Conservation (phyloP, 257 asterid species). For the Solanum megistacrolobum region DNA sequence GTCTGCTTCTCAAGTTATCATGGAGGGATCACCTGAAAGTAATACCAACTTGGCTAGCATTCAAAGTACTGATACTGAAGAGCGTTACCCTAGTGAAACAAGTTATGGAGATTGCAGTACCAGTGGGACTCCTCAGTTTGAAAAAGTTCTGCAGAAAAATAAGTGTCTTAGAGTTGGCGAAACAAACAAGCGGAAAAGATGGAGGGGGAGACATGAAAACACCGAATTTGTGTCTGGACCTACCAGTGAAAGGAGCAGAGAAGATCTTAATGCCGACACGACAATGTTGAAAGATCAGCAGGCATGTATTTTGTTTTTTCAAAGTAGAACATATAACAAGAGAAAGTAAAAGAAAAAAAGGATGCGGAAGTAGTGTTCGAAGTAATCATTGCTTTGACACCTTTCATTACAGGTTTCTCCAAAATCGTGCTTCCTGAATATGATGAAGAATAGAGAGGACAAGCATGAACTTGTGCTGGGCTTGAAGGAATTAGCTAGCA, state of each 20-base stretch:
- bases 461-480: conserved; percentile 52
- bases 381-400: conserved; percentile 5
- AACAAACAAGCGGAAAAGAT: conserved; percentile 84
- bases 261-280: conserved; percentile 25
- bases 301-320: background rate
- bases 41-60: conserved; percentile 26
- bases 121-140: conserved; percentile 43
- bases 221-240: conserved; percentile 32
- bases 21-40: conserved; percentile 34
- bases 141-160: conserved; percentile 43
- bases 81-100: conserved; percentile 54
- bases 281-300: conserved; percentile 17
- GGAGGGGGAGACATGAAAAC: conserved; percentile 81
- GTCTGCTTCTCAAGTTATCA: conserved; percentile 28
- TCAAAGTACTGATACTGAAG: conserved; percentile 43
- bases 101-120: conserved; percentile 73
- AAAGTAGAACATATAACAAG: background rate
- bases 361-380: background rate
- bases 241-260: conserved; percentile 34
- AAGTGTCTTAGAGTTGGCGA: conserved; percentile 47
- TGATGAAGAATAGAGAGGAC: conserved; percentile 32
- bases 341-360: background rate
- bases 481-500: conserved; percentile 66
- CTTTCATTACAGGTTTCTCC: conserved; percentile 46
- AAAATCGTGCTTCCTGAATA: conserved; percentile 22